Evolutionary conservation across 2,329 filamentous ascomycete species (phyloP).

Genomic region (Trichocomaceae sp.): DNA sequence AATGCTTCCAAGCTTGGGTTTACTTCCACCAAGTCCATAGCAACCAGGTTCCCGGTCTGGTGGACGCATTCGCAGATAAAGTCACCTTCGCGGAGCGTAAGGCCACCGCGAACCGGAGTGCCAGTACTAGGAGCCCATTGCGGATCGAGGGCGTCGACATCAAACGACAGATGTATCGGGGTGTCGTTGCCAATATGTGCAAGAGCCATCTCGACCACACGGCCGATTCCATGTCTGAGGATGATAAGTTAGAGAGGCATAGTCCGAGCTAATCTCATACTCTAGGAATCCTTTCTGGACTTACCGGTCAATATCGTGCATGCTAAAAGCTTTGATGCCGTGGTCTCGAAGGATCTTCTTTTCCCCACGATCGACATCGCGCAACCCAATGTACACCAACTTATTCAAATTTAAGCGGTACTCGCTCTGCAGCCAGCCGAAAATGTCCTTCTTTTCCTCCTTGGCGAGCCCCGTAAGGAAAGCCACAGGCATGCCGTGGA

Average conservation of each 20-base stretch:
- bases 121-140: constrained; percentile 95
- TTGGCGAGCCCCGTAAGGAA: constrained; percentile 81
- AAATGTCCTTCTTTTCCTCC: constrained; percentile 69
- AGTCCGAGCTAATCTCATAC: neutral
- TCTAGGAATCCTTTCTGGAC: constrained; percentile 19
- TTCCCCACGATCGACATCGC: constrained; percentile 89
- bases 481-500: constrained; percentile 95
- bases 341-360: constrained; percentile 85
- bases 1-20: constrained; percentile 64
- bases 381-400: constrained; percentile 91
- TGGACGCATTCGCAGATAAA: constrained; percentile 90
- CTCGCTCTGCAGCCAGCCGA: constrained; percentile 75
- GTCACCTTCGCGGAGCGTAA: constrained; percentile 91
- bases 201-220: constrained; percentile 96
- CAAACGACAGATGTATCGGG: constrained; percentile 94
- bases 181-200: constrained; percentile 91
- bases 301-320: constrained; percentile 93
- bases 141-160: constrained; percentile 92
- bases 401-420: constrained; percentile 62
- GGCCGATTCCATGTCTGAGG: constrained; percentile 77
- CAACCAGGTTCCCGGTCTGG: constrained; percentile 68
- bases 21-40: constrained; percentile 76
- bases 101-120: constrained; percentile 83
- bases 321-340: constrained; percentile 91
- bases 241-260: neutral